Percentiles rank a stretch among this genome's conserved stretches.
Evolutionary conservation across 352 stramenopile genomes (phyloP).

Genomic region (Globisporangium cystogenes): DNA sequence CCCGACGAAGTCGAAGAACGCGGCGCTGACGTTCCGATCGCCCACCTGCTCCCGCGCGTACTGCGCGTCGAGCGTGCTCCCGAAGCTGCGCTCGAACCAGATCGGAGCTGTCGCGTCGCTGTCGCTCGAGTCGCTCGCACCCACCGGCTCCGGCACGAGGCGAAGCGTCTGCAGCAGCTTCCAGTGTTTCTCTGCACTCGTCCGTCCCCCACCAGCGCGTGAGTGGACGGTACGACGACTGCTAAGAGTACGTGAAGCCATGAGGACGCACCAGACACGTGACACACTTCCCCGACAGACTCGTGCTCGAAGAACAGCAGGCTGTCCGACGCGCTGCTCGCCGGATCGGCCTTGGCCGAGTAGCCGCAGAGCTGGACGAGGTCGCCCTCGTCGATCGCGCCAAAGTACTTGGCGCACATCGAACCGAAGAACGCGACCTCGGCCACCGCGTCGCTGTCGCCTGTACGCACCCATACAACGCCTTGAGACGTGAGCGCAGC

Average conservation of each 20-base stretch:
- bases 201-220: not conserved
- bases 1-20: conserved; percentile 66
- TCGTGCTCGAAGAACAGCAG: conserved; percentile 30
- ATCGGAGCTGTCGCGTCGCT: conserved; percentile 2
- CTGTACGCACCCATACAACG: conserved; percentile 18
- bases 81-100: conserved; percentile 46
- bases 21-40: not conserved
- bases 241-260: too few relatives aligned
- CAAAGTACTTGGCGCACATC: conserved; percentile 54
- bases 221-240: too few relatives aligned
- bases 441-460: conserved; percentile 29
- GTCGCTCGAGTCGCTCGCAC: not conserved
- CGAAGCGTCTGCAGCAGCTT: conserved; percentile 31
- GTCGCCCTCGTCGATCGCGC: conserved; percentile 51
- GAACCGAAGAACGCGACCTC: conserved; percentile 68
- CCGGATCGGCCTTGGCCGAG: conserved; percentile 5
- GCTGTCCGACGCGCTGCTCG: conserved; percentile 10
- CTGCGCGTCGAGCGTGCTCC: conserved; percentile 25
- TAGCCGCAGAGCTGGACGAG: conserved; percentile 51
- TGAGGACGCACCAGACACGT: conserved; percentile 26
- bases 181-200: conserved; percentile 48
- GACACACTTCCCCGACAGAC: conserved; percentile 23
- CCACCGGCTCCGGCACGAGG: conserved; percentile 18
- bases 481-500: too few relatives aligned
- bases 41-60: conserved; percentile 11